A percentile compares a stretch with the other conserved stretches of the same genome.
phyloP scores from a whole-genome alignment of 495 filamentous ascomycete species.

The Aspergillus haitiensis region DNA sequence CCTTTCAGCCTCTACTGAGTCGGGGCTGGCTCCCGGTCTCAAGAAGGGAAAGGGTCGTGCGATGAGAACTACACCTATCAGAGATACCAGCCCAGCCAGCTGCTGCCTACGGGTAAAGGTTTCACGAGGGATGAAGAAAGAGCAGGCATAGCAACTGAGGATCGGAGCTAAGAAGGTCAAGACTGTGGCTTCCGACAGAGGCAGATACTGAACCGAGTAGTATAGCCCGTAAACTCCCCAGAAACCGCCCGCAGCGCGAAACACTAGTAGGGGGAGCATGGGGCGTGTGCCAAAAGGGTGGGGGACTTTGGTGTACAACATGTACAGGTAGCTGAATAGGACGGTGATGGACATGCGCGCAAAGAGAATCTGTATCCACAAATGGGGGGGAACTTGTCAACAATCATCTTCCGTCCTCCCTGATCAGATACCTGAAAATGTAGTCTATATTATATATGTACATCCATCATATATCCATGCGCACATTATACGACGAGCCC shows the following conservation, averaged over 20 bases:
- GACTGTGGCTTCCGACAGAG: constrained; percentile 87
- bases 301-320: constrained; percentile 67
- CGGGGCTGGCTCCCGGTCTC: constrained; percentile 10
- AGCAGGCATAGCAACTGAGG: constrained; percentile 80
- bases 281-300: constrained; percentile 68
- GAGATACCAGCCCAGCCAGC: constrained; percentile 70
- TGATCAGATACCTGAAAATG: not conserved
- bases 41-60: constrained; percentile 62
- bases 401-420: not conserved
- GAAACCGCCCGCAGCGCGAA: constrained; percentile 74
- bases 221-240: constrained; percentile 81
- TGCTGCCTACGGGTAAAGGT: constrained; percentile 79
- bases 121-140: constrained; percentile 67
- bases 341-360: constrained; percentile 78
- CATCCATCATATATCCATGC: no score
- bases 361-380: constrained; percentile 64
- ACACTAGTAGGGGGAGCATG: constrained; percentile 64
- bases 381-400: not conserved
- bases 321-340: constrained; percentile 66
- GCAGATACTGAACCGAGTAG: constrained; percentile 83
- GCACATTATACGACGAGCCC: no score
- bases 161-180: constrained; percentile 87
- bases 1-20: constrained; percentile 16
- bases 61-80: constrained; percentile 82
- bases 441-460: no score